Conservation (phyloP, 345 rosid genomes). For the Heritiera littoralis region DNA sequence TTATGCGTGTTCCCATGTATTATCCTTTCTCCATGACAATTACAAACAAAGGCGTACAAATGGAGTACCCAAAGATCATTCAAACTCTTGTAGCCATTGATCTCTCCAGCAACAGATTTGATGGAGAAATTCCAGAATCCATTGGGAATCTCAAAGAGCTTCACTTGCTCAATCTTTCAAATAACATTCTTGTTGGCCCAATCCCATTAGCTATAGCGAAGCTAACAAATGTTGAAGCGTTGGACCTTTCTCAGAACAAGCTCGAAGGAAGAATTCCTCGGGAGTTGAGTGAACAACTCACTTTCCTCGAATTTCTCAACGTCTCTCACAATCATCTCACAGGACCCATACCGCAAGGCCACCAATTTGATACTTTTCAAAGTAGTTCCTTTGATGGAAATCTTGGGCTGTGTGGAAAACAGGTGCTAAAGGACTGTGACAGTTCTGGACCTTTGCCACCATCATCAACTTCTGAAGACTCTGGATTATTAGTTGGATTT, state of each 20-base stretch:
- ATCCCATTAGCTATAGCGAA: slow-evolving; percentile 9
- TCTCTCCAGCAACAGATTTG: not conserved
- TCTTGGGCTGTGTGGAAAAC: slow-evolving; percentile 2
- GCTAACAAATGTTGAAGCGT: slow-evolving; percentile 5
- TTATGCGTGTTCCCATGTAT: not conserved
- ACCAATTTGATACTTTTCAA: slow-evolving; percentile 10
- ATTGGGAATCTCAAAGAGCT: slow-evolving; percentile 5
- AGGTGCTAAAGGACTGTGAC: not conserved
- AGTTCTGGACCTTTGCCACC: not conserved
- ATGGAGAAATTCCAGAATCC: not conserved
- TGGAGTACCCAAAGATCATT: not conserved
- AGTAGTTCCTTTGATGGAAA: slow-evolving; percentile 12
- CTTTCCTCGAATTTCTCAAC: not conserved
- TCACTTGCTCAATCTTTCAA: slow-evolving; percentile 7
- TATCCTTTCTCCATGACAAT: slow-evolving; percentile 7
- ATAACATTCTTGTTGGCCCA: slow-evolving; percentile 1
- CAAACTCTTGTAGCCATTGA: not conserved
- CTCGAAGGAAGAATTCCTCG: slow-evolving; percentile 1
- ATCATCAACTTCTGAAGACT: not conserved
- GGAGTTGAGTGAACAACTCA: not conserved
- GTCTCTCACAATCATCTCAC: slow-evolving; percentile 5
- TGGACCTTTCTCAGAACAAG: slow-evolving; percentile 12
- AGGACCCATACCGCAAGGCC: slow-evolving; percentile 9
- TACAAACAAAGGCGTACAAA: slow-evolving; percentile 9
- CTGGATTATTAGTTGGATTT: not conserved